Evolutionary conservation across 2,329 filamentous ascomycete genomes (phyloP).

Genomic region (Clonostachys sp.): DNA sequence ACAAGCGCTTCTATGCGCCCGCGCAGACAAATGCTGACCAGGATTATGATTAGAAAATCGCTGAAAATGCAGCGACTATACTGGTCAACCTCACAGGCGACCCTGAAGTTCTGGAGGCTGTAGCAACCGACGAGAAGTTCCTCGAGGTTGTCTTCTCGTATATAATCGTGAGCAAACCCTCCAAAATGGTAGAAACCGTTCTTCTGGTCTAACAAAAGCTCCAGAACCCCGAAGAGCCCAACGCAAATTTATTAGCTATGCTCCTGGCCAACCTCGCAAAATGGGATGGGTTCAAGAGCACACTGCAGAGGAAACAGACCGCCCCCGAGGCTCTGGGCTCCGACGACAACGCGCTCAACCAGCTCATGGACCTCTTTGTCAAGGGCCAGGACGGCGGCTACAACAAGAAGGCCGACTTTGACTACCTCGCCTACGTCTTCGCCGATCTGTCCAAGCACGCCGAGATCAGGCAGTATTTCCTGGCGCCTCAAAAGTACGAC

Average conservation of each 20-base stretch:
- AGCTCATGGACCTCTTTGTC: conserved; percentile 93
- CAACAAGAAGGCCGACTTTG: conserved; percentile 81
- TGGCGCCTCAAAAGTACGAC: conserved; percentile 71
- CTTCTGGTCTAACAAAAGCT: background rate
- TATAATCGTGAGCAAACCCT: conserved; percentile 59
- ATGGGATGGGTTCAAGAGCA: conserved; percentile 64
- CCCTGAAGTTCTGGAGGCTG: conserved; percentile 63
- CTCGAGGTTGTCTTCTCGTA: conserved; percentile 67
- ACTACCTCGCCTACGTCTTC: conserved; percentile 92
- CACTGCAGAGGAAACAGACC: conserved; percentile 65
- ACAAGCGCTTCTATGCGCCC: no score
- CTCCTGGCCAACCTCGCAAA: conserved; percentile 90
- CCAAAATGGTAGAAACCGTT: background rate
- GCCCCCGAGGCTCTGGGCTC: conserved; percentile 67
- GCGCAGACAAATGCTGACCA: conserved; percentile 1
- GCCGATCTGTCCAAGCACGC: conserved; percentile 84
- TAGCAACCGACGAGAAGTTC: conserved; percentile 78
- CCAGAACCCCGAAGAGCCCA: conserved; percentile 68
- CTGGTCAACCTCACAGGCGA: conserved; percentile 84
- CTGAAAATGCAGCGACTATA: conserved; percentile 88
- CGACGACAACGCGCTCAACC: conserved; percentile 74
- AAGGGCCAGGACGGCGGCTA: conserved; percentile 79
- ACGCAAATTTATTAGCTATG: conserved; percentile 85
- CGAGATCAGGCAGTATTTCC: conserved; percentile 71
- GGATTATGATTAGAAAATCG: conserved; percentile 61